Conservation (phyloP, 441 rosid species). For the Gossypium davidsonii region DNA sequence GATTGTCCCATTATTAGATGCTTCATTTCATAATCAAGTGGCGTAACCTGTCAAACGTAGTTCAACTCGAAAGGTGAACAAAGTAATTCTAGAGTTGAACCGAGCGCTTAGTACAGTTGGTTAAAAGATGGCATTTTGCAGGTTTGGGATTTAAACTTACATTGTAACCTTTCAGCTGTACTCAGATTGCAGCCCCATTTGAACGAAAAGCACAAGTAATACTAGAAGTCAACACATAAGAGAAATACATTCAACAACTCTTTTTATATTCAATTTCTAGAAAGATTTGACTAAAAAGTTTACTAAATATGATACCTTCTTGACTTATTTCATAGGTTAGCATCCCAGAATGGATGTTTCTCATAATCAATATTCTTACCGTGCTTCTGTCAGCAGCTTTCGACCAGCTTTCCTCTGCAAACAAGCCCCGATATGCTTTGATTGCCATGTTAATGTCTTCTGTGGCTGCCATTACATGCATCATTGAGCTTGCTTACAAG, state of each 20-base stretch:
- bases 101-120: background rate
- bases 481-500: constrained; percentile 4
- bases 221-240: background rate
- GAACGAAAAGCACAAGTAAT: background rate
- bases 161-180: background rate
- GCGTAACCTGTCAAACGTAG: background rate
- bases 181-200: background rate
- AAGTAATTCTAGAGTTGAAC: background rate
- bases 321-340: background rate
- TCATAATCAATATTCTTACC: background rate
- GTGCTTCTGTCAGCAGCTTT: constrained; percentile 12
- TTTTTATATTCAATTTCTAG: background rate
- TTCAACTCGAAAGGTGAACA: constrained; percentile 7
- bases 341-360: constrained; percentile 4
- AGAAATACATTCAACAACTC: background rate
- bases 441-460: constrained; percentile 6
- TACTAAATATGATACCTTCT: background rate
- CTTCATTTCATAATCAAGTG: background rate
- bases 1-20: background rate
- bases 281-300: background rate
- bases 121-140: background rate
- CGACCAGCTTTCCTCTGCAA: constrained; percentile 1
- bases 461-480: background rate
- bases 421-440: constrained; percentile 2
- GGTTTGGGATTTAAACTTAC: background rate